Percentiles rank a stretch among this genome's conserved stretches.
These are phyloP conservation scores for Barbarea vulgaris DNA, from an alignment of 345 rosid genomes.

Conservation along the genomic window DNA sequence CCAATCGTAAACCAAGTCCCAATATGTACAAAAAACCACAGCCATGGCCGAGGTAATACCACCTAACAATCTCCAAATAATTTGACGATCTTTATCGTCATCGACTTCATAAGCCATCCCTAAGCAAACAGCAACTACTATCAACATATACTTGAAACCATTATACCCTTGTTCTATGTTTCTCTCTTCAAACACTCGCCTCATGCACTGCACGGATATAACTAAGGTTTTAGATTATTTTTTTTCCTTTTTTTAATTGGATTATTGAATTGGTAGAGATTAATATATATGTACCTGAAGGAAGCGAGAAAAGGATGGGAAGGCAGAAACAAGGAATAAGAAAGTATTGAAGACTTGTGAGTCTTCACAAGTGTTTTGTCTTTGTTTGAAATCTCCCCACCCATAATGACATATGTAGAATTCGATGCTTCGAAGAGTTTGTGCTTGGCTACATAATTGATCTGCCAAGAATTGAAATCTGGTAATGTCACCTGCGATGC, in stretches of 20 bases:
- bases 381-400: constrained; percentile 56
- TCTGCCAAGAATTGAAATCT: constrained; percentile 72
- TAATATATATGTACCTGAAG: constrained; percentile 52
- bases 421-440: constrained; percentile 56
- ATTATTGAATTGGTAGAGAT: neutral
- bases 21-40: constrained; percentile 50
- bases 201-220: constrained; percentile 49
- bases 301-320: constrained; percentile 66
- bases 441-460: constrained; percentile 71
- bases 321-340: constrained; percentile 48
- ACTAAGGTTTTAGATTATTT: too few species aligned
- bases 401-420: constrained; percentile 64
- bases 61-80: constrained; percentile 48
- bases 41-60: constrained; percentile 54
- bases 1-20: constrained; percentile 84
- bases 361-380: constrained; percentile 49
- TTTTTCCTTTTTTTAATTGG: neutral
- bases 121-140: constrained; percentile 54
- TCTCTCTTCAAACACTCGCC: constrained; percentile 60
- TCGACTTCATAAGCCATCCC: constrained; percentile 45
- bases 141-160: constrained; percentile 55
- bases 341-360: constrained; percentile 46
- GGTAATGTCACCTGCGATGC: constrained; percentile 51
- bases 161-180: constrained; percentile 50
- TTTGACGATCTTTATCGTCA: constrained; percentile 20